A percentile compares a stretch with the other conserved stretches of the same genome.
Conservation (phyloP, 1,284 basidiomycete species). For the Spongispora temasekensis region DNA sequence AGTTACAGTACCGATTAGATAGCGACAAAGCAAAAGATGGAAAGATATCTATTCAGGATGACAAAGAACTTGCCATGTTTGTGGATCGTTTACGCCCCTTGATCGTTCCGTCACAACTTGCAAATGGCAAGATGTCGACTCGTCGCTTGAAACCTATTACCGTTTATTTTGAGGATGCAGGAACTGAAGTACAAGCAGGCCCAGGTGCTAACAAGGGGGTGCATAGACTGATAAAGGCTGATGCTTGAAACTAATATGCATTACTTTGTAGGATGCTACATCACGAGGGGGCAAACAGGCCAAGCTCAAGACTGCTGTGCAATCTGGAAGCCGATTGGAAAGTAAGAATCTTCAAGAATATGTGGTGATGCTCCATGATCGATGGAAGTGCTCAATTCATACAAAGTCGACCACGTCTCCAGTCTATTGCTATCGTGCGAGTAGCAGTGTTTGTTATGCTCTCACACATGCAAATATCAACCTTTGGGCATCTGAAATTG, state of each 20-base stretch:
- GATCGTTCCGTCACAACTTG: not conserved
- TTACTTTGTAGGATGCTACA: not conserved
- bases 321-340: not conserved
- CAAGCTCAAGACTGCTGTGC: not conserved
- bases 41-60: not conserved
- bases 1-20: not conserved
- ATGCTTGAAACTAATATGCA: not conserved
- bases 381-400: not conserved
- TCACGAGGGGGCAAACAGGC: not conserved
- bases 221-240: not conserved
- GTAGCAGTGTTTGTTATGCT: not conserved
- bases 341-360: not conserved
- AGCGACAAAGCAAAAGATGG: not conserved
- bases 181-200: not conserved
- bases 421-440: not conserved
- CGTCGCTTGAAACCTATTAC: not conserved
- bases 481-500: not conserved
- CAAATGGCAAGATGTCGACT: not conserved
- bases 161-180: not conserved
- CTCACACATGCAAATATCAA: not conserved
- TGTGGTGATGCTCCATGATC: not conserved
- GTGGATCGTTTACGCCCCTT: not conserved
- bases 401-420: not conserved
- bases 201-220: not conserved
- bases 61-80: not conserved